Base-by-base conservation (phyloP, 495 filamentous ascomycete species). In the Trichodelitschia bisporula region DNA sequence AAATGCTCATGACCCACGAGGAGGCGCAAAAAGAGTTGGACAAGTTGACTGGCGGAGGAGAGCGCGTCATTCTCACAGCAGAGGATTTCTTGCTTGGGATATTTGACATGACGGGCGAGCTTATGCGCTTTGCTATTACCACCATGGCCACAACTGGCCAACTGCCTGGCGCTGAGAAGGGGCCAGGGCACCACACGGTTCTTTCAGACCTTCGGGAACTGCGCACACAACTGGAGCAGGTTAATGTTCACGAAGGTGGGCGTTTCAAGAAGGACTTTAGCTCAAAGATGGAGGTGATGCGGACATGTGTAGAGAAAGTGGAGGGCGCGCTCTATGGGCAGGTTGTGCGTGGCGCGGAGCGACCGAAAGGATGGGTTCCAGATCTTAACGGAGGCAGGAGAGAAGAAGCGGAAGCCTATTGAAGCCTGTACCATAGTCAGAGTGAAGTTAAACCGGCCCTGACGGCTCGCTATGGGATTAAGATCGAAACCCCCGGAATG, bases 61-160 rank as follows among this genome's bases (percentile, higher is more conserved):
- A 26, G 1, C 29, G 40, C 0, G 56, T 92, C 24, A 42, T 50
- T 10, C 46, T 77, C n/a, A 77, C 77, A 3, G 59, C 66, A 16
- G 69, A 83, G 5, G 86, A 97, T 48, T 95, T 91, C 45, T 41
- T 92, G 16, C 72, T 89, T 36, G 86, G 89, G 3, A 53, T 97
- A 4, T 92, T 91, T 40, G 86, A 97, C 49, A 58, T 93, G 29
- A 73, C 75, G 0, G 86, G 86, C 6, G 86, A 97, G 50, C 61
- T 95, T 54, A 97, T 97, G 86, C 62, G 80, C 18, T 93, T 90
- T 50, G 80, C 77, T 0, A 84, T 92, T 19, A 78, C 77, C 11
- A 61, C 64, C 13, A 73, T 78, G 41, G 75, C 75, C n/a, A n/a
- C n/a, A n/a, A n/a, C n/a, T n/a, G n/a, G n/a, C n/a, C n/a, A n/a